Base-by-base conservation (phyloP, 2,329 filamentous ascomycete species). In the Dendrostoma leiphaemia region DNA sequence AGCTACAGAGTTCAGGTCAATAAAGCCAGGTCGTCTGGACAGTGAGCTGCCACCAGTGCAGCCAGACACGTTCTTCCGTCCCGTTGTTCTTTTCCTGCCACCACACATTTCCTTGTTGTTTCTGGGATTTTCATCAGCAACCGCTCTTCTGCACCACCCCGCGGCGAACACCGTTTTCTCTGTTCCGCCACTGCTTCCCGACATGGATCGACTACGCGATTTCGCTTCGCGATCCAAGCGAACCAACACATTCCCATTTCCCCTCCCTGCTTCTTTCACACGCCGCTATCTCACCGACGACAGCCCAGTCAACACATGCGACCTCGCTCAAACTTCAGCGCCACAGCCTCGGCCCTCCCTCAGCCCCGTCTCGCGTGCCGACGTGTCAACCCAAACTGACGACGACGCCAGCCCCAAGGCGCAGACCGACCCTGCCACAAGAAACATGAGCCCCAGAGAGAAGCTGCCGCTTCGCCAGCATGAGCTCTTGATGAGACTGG, bases 171-270 rank as follows among this genome's bases (percentile, higher is more conserved):
- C 28, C 28, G 6, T 12, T 12, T 15, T 15, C 31, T 32, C 31
- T 10, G 9, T 15, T 9, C 29, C 23, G 38, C n/a, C 37, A 6
- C 19, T 15, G 17, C 17, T 37, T 10, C 24, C 32, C 13, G 15
- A 21, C 2, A 54, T 54, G 51, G 51, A 44, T n/a, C 51, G 46
- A 4, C 24, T 54, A 8, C 45, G 37, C 17, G 38, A 49, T 28
- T 31, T 49, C 21, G 38, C 38, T 26, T 43, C 51, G 21, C 51
- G 46, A 10, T 23, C 12, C 15, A 45, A 37, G 5, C 29, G 32
- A 17, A 19, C 35, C 35, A 13, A 6, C 37, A 32, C 47, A 3
- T 48, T 29, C 10, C 45, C 13, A 17, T 29, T 49, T 17, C 38
- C 32, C 17, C 28, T 49, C 13, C 38, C 37, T 49, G 26, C 24